Evolutionary conservation across 2,329 filamentous ascomycete genomes (phyloP).

Genomic region (Cordyceps javanica): DNA sequence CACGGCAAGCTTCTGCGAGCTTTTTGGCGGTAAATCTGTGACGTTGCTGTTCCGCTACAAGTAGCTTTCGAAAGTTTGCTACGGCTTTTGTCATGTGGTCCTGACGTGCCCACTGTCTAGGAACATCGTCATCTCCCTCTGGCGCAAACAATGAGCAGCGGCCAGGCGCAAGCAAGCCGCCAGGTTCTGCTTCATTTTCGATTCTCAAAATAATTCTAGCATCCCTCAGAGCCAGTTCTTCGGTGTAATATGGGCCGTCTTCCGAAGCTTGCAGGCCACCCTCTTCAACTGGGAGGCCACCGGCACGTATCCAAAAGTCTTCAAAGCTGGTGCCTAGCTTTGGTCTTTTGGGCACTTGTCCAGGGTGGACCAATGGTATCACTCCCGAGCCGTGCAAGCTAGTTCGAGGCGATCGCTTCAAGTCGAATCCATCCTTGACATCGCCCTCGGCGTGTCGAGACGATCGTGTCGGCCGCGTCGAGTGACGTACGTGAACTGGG

Average conservation of each 20-base stretch:
- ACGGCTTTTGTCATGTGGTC: slow-evolving; percentile 81
- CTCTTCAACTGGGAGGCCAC: slow-evolving; percentile 47
- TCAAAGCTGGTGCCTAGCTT: slow-evolving; percentile 50
- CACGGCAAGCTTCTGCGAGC: slow-evolving; percentile 70
- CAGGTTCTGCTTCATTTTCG: slow-evolving; percentile 65
- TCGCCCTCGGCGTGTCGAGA: slow-evolving; percentile 31
- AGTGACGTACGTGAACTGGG: slow-evolving; percentile 31
- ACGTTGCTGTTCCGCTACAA: slow-evolving; percentile 70
- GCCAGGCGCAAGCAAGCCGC: slow-evolving; percentile 66
- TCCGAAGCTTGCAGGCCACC: slow-evolving; percentile 51
- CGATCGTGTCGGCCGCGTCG: slow-evolving; percentile 37
- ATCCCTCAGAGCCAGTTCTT: slow-evolving; percentile 60
- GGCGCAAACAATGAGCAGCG: slow-evolving; percentile 68
- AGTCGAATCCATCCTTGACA: slow-evolving; percentile 16
- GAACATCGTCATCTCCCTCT: slow-evolving; percentile 65
- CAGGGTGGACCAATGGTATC: slow-evolving; percentile 55
- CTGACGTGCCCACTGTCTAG: slow-evolving; percentile 75
- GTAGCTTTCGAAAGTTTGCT: slow-evolving; percentile 71
- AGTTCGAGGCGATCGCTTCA: slow-evolving; percentile 38
- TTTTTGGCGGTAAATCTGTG: slow-evolving; percentile 74
- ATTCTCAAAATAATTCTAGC: slow-evolving; percentile 64
- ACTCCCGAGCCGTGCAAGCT: slow-evolving; percentile 36
- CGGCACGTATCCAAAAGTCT: slow-evolving; percentile 50
- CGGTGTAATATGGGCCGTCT: slow-evolving; percentile 51
- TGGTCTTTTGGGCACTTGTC: slow-evolving; percentile 46